A percentile compares a stretch with the other conserved stretches of the same genome.
These are phyloP conservation scores for Lactarius quietus DNA, from an alignment of 768 basidiomycete genomes.

Conservation along the genomic window DNA sequence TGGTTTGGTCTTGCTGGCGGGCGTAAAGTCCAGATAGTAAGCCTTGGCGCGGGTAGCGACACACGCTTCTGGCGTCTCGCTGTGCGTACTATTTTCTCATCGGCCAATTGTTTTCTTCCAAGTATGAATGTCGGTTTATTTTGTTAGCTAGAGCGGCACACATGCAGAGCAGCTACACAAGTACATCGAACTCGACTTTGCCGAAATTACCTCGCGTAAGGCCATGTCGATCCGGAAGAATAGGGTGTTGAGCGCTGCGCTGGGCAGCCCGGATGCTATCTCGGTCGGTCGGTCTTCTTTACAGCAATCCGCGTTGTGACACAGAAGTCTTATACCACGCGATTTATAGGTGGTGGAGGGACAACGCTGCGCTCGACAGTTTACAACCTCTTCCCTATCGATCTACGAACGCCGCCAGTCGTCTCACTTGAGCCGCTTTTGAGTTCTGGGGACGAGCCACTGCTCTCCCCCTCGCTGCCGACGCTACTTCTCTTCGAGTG, in stretches of 20 bases:
- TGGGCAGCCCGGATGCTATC: constrained; percentile 47
- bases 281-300: constrained; percentile 39
- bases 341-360: constrained; percentile 54
- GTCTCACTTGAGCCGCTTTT: constrained; percentile 44
- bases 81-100: constrained; percentile 45
- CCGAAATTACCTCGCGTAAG: constrained; percentile 80
- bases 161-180: constrained; percentile 45
- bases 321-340: background rate
- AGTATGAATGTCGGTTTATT: background rate
- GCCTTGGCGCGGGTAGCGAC: constrained; percentile 93
- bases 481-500: constrained; percentile 92
- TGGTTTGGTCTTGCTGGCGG: constrained; percentile 40
- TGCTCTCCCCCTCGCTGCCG: constrained; percentile 62
- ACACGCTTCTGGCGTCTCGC: constrained; percentile 90
- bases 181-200: constrained; percentile 91
- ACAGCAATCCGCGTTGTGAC: background rate
- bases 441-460: constrained; percentile 28
- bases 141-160: constrained; percentile 49
- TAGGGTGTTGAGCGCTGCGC: constrained; percentile 46
- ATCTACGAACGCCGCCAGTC: constrained; percentile 62
- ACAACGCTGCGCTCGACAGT: constrained; percentile 49
- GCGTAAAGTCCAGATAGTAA: constrained; percentile 80
- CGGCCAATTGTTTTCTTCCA: background rate
- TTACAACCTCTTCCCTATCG: constrained; percentile 73
- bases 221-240: constrained; percentile 74